These are phyloP conservation scores for Terana coerulea DNA, from an alignment of 768 basidiomycete genomes.

Conservation along the genomic window DNA sequence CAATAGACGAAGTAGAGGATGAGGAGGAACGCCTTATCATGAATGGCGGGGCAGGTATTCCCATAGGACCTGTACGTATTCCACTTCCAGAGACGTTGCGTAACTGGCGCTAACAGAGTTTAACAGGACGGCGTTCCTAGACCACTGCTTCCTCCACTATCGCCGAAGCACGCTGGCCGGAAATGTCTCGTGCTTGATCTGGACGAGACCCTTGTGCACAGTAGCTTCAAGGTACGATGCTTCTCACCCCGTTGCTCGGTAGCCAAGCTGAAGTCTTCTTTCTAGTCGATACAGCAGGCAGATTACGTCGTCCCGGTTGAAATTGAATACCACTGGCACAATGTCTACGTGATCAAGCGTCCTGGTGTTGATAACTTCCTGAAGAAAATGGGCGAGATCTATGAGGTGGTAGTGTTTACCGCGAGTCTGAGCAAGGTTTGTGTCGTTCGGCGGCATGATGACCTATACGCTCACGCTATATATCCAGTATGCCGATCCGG, in stretches of 20 bases:
- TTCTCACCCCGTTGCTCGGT: background rate
- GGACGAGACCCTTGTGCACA: slow-evolving; percentile 96
- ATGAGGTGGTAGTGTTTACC: slow-evolving; percentile 97
- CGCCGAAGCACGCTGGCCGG: slow-evolving; percentile 75
- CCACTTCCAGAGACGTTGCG: slow-evolving; percentile 1
- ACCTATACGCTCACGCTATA: background rate
- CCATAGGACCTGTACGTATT: slow-evolving; percentile 80
- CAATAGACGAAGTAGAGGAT: slow-evolving; percentile 67
- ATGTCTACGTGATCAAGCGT: slow-evolving; percentile 98
- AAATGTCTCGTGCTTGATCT: slow-evolving; percentile 97
- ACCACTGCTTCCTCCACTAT: slow-evolving; percentile 84
- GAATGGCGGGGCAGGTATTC: slow-evolving; percentile 93
- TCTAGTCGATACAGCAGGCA: slow-evolving; percentile 85
- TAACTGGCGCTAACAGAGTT: slow-evolving; percentile 10
- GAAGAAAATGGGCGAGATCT: slow-evolving; percentile 97
- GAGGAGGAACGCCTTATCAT: slow-evolving; percentile 88
- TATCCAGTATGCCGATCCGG: slow-evolving; percentile 94
- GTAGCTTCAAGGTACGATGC: slow-evolving; percentile 96
- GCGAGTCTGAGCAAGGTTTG: slow-evolving; percentile 94
- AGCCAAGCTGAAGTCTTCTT: slow-evolving; percentile 12
- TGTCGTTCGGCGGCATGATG: slow-evolving; percentile 3
- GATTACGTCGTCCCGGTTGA: slow-evolving; percentile 99
- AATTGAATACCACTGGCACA: slow-evolving; percentile 97
- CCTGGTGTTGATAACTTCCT: slow-evolving; percentile 97
- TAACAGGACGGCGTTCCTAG: slow-evolving; percentile 78